Evolutionary conservation across 208 protist species (phyloP), one percentile per base, ranked within the genome.

Genomic region (Jaenimonas drosophilae): DNA sequence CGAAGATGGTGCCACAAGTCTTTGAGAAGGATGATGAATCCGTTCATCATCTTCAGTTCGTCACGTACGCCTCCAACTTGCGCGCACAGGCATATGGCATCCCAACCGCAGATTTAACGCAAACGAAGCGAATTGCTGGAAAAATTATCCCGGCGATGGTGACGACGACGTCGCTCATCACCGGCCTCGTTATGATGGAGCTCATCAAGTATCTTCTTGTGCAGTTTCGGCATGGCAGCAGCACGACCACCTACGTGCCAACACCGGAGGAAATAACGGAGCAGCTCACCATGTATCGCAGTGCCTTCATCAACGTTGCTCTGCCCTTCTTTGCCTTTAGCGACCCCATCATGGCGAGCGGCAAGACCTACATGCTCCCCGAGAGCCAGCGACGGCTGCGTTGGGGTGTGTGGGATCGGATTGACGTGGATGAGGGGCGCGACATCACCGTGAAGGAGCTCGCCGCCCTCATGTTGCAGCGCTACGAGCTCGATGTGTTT

Each of bases 81-180:
- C 71, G 96, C n/a, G 96, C 95, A 0, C 45, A 49, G 16, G 89
- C 88, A 24, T 98, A 98, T 48, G 46, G 48, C 24, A 98, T 98
- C 54, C 81, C 88, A 0, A 54, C 70, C 11, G 85, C 79, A 0
- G 82, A 94, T 52, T 52, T 80, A 2, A 42, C 70, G 31, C 50
- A 69, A 12, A 96, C 84, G 26, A 96, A 92, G 53, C 70, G 69
- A 20, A 93, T 98, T 54, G 93, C 97, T 3, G 96, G 97, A 21
- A 98, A 97, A 56, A 99, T 99, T 70, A 99, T 99, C 55, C 98
- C 99, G 17, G 98, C 98, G 6, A 99, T 99, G 76, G 96, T 99
- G 37, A 99, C 99, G 14, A 99, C 98, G 11, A 99, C 99, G 5
- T 95, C 98, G 5, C 47, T 99, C 14, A 96, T 99, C 11, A 94